Base-by-base conservation (phyloP, 1,284 basidiomycete genomes). In the Trichosporon coremiiforme region DNA sequence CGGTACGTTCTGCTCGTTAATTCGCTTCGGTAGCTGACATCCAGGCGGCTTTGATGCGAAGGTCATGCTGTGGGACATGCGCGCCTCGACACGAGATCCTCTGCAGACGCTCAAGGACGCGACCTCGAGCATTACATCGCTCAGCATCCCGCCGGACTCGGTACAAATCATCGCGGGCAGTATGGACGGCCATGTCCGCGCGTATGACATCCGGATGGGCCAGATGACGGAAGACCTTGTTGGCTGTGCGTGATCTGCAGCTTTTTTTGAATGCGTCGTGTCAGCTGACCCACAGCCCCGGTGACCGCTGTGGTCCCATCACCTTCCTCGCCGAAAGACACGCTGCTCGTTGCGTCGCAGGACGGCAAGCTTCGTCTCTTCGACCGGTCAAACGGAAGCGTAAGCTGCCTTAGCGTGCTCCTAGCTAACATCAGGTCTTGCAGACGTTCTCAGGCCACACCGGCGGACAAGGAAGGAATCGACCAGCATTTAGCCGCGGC, bases 21-120 rank as follows among this genome's bases (percentile, higher is more conserved):
- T 12, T 55, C 7, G 8, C 31, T 33, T 25, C 2, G 22, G 0
- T 0, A 55, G 55, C 68, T 70, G 35, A 70, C 62, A 45, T 35
- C 12, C 64, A 79, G 81, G 75, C 62, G 80, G 79, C 20, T 82
- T 91, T 78, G 95, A 98, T 81, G 88, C 92, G 0, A 93, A 92
- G 17, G 88, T 97, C 45, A 87, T 90, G 76, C 80, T 97, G 47
- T 97, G 94, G 94, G 95, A 97, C 79, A 84, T 96, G 74, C 87
- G 95, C 66, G 87, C 93, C 2, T 90, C 91, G 76, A 87, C 88
- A 36, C 89, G 94, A 35, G 86, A 90, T 65, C 89, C 96, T 0
- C 93, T 99, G n/a, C 95, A 98, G 84, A 87, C 90, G 15, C 86
- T 98, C 3, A 91, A 95, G 68, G 95, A 98, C 74, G 92, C 95